Evolutionary conservation across 352 stramenopile genomes (phyloP), one percentile per base, ranked within the genome.

Genomic region (Aphanomyces cochlioides): DNA sequence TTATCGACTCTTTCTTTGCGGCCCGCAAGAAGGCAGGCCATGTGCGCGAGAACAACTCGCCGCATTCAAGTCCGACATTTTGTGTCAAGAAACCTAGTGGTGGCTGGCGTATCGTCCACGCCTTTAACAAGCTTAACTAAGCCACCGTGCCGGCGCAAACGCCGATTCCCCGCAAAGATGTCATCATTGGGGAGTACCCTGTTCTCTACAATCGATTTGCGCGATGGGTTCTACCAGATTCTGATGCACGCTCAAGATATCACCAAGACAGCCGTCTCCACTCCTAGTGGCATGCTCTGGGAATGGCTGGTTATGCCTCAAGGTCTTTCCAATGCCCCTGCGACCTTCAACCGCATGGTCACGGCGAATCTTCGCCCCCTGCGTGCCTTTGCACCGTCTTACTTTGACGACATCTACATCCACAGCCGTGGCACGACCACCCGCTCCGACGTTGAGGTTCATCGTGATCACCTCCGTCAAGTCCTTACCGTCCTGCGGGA

Each of bases 301-400:
- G 69, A 81, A 54, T 77, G 67, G 45, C 45, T 82, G 0, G 73
- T 77, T 12, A 77, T 77, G 66, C 74, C 76, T 0, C 56, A 75
- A 28, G 71, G 74, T 1, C 70, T 79, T 1, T 67, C 38, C 2
- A 79, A 77, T 38, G 72, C 74, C 4, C 72, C 78, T 12, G 72
- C 71, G 47, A 77, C 75, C 0, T 83, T 81, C 66, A 81, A 83
- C 71, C 64, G 77, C 15, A 8, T 78, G 34, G 74, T 79, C 3
- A 68, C 45, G 10, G 56, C 75, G 17, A 12, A 77, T 1, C 70
- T 83, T 7, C 47, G 74, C 13, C 59, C 70, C 1, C 13, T 73
- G 0, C 67, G 72, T 6, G 58, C 19, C 0, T 77, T 74, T 50
- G 54, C 66, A 4, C 73, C 61, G 40, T 74, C 40, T 21, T 83